Conservation (phyloP, 2,329 filamentous ascomycete genomes). For the Bipolaris oryzae region DNA sequence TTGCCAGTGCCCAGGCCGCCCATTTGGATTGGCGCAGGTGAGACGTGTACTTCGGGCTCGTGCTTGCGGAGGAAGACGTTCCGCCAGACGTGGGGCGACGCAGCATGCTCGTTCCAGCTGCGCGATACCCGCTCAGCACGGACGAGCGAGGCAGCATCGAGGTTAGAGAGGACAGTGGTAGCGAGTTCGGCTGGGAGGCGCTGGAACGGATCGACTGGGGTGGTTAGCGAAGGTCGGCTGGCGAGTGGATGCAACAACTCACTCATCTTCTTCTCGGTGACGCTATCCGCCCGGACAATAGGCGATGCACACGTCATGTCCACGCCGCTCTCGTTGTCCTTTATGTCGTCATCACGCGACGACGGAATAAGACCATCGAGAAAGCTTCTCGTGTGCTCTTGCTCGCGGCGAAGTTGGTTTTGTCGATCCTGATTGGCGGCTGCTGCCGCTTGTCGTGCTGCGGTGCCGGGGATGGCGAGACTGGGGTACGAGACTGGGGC, state of each 20-base stretch:
- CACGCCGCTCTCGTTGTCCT: slow-evolving; percentile 47
- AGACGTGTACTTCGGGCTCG: slow-evolving; percentile 53
- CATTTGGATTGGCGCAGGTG: slow-evolving; percentile 55
- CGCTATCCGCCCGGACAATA: slow-evolving; percentile 41
- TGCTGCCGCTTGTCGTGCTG: slow-evolving; percentile 45
- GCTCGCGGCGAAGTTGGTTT: slow-evolving; percentile 36
- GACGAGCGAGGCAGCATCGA: slow-evolving; percentile 63
- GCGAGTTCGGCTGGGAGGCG: slow-evolving; percentile 65
- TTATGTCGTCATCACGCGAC: slow-evolving; percentile 35
- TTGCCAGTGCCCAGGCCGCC: slow-evolving; percentile 62
- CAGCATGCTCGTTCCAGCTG: slow-evolving; percentile 62
- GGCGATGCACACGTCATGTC: slow-evolving; percentile 47
- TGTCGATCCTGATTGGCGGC: slow-evolving; percentile 44
- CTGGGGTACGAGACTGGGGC: slow-evolving; percentile 27
- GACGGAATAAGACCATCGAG: slow-evolving; percentile 32
- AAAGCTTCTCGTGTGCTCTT: slow-evolving; percentile 43
- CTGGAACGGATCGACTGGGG: slow-evolving; percentile 58
- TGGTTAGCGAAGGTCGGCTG: slow-evolving; percentile 12
- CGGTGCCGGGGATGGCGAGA: slow-evolving; percentile 30
- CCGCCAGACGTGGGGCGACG: slow-evolving; percentile 66
- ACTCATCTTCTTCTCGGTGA: slow-evolving; percentile 45
- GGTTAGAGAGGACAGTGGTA: slow-evolving; percentile 63
- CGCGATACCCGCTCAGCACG: slow-evolving; percentile 62
- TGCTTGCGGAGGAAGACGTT: slow-evolving; percentile 65
- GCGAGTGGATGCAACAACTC: slow-evolving; percentile 16